phyloP scores from a whole-genome alignment of 352 stramenopile species.

The Phytophthora agathidicida region DNA sequence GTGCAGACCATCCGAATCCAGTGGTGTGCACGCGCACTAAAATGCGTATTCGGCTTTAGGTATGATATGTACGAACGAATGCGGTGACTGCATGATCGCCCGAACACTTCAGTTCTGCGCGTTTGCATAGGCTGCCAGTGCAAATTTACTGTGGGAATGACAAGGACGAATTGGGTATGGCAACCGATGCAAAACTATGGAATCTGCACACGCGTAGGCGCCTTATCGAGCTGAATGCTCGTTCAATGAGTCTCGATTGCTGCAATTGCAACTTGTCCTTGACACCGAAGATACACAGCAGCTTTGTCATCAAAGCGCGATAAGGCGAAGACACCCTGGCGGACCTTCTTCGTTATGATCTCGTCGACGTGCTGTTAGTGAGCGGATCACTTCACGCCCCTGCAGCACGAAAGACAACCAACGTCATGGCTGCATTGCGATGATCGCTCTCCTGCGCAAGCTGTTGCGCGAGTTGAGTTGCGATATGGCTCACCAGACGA shows the following conservation, averaged over 20 bases:
- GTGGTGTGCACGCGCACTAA: too few relatives aligned
- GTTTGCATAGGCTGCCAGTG: slow-evolving; percentile 11
- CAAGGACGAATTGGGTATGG: too few relatives aligned
- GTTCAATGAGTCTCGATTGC: background rate
- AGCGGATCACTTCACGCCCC: background rate
- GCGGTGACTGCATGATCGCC: slow-evolving; percentile 8
- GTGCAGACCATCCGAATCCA: background rate
- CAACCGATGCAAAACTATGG: too few relatives aligned
- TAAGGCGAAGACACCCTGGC: background rate
- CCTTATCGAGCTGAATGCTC: slow-evolving; percentile 5
- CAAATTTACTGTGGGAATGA: background rate
- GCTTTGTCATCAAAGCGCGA: slow-evolving; percentile 1
- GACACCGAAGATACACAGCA: background rate
- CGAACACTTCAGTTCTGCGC: slow-evolving; percentile 20
- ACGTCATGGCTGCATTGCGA: background rate
- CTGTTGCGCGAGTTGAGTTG: background rate
- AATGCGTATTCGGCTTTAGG: too few relatives aligned
- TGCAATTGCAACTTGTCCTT: background rate
- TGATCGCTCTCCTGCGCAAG: too few relatives aligned
- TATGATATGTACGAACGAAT: too few relatives aligned
- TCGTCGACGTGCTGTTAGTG: too few relatives aligned
- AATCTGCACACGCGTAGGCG: too few relatives aligned
- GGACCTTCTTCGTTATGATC: background rate
- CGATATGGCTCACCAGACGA: too few relatives aligned
- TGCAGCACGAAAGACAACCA: slow-evolving; percentile 2